Conservation (phyloP, 2,329 filamentous ascomycete species). For the Ophiostoma pallidulum region DNA sequence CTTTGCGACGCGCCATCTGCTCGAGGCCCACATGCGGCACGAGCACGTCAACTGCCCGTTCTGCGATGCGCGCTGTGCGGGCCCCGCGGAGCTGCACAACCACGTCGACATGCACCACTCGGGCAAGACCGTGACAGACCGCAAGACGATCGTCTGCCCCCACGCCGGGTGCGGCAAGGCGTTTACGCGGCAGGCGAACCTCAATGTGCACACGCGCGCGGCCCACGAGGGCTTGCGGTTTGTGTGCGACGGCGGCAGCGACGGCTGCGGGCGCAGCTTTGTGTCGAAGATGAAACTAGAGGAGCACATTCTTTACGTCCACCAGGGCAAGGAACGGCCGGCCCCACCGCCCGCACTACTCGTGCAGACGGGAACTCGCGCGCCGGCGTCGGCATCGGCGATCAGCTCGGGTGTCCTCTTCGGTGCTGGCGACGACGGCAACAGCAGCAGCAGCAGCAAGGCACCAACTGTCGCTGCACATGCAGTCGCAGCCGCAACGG, state of each 20-base stretch:
- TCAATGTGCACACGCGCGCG: constrained; percentile 67
- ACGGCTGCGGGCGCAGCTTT: constrained; percentile 68
- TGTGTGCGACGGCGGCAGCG: constrained; percentile 58
- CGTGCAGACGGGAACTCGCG: constrained; percentile 18
- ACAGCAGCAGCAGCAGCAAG: constrained; percentile 14
- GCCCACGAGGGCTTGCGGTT: constrained; percentile 70
- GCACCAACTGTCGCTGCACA: constrained; percentile 28
- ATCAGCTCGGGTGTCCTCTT: too few species aligned
- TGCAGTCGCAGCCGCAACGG: too few species aligned
- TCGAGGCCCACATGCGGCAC: constrained; percentile 63
- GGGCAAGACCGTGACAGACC: constrained; percentile 48
- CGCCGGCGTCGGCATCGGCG: constrained; percentile 17
- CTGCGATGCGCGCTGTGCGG: constrained; percentile 60
- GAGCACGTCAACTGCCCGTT: constrained; percentile 68
- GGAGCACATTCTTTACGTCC: constrained; percentile 75
- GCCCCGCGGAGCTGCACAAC: constrained; percentile 57
- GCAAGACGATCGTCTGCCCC: constrained; percentile 58
- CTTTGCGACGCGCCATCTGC: constrained; percentile 62
- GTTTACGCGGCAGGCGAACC: constrained; percentile 77
- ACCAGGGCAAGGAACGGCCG: constrained; percentile 53
- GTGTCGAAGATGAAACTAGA: constrained; percentile 69
- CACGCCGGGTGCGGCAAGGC: constrained; percentile 59
- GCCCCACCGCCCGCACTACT: constrained; percentile 14
- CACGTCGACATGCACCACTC: constrained; percentile 75
- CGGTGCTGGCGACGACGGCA: constrained; percentile 7